Conservation (phyloP, 768 basidiomycete species). For the Agrocybe praecox region DNA sequence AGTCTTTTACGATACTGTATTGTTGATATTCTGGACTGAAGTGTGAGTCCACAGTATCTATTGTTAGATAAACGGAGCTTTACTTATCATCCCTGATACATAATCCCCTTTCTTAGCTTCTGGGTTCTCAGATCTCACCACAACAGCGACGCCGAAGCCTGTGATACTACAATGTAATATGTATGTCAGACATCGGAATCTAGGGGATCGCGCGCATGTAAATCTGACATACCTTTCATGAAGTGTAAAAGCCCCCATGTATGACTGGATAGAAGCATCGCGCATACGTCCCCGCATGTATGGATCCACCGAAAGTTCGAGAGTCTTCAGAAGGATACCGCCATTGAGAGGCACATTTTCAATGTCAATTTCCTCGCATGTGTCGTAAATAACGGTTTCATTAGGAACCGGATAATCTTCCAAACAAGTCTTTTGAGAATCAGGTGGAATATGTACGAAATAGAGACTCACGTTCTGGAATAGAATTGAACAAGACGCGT, state of each 20-base stretch:
- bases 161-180: constrained; percentile 18
- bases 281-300: constrained; percentile 46
- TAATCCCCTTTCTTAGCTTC: constrained; percentile 39
- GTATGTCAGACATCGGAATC: too few species aligned
- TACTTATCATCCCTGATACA: constrained; percentile 36
- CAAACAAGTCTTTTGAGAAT: neutral
- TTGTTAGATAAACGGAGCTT: constrained; percentile 1
- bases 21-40: constrained; percentile 36
- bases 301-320: constrained; percentile 47
- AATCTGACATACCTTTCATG: constrained; percentile 37
- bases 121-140: constrained; percentile 41
- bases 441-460: neutral
- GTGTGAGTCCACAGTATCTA: neutral
- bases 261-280: constrained; percentile 25
- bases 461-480: constrained; percentile 31
- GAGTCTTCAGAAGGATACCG: constrained; percentile 50
- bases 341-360: constrained; percentile 48
- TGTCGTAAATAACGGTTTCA: constrained; percentile 47
- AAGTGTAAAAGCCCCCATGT: constrained; percentile 28
- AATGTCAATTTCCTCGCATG: constrained; percentile 49
- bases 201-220: too few species aligned
- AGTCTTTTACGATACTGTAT: constrained; percentile 36
- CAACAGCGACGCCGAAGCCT: constrained; percentile 43
- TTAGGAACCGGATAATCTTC: constrained; percentile 46
- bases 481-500: constrained; percentile 36